Evolutionary conservation across 2,329 filamentous ascomycete genomes (phyloP), one percentile per base, ranked within the genome.

Genomic region (Dactylellina drechsleri): DNA sequence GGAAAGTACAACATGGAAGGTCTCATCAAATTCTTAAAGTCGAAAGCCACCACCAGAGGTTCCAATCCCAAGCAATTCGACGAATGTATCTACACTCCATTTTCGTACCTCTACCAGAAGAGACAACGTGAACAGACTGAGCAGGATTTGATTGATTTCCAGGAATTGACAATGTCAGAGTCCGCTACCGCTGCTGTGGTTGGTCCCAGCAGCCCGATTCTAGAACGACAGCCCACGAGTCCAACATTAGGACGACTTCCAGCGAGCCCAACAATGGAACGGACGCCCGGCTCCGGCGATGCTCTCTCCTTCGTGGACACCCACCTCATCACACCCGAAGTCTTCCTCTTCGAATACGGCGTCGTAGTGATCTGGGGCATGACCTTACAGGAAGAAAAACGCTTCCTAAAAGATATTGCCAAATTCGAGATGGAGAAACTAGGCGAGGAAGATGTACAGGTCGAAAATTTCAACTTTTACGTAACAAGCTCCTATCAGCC

Each of bases 341-440:
- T 97, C 1, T 99, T 99, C 81, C 85, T 99, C 12, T 99, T 98
- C 80, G 92, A 97, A 81, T 99, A 99, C 80, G 95, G 95, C 72
- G 96, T 97, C 1, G 92, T 97, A 4, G 95, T 99, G 13, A 93
- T 98, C 81, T 99, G 95, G 95, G 95, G 95, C 78, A 98, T 99
- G 95, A 90, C 91, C 0, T 85, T 91, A n/a, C 86, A 88, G 31
- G 91, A 99, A 79, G 95, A 99, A 83, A 90, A 92, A 78, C 88
- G 91, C 45, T 97, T 99, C 80, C 84, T 99, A 15, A 95, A 95
- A 79, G 94, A 99, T 79, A 91, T 99, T 76, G 88, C 92, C 67
- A 97, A 95, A 80, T 99, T 98, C 79, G 95, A 97, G 82, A 87
- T 89, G 47, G 94, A 97, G 81, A 97, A 97, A 82, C 86, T 98